A percentile compares a stretch with the other conserved stretches of the same genome.
Conservation (phyloP, 108 stramenopile genomes). For the Cyclotella cryptica region DNA sequence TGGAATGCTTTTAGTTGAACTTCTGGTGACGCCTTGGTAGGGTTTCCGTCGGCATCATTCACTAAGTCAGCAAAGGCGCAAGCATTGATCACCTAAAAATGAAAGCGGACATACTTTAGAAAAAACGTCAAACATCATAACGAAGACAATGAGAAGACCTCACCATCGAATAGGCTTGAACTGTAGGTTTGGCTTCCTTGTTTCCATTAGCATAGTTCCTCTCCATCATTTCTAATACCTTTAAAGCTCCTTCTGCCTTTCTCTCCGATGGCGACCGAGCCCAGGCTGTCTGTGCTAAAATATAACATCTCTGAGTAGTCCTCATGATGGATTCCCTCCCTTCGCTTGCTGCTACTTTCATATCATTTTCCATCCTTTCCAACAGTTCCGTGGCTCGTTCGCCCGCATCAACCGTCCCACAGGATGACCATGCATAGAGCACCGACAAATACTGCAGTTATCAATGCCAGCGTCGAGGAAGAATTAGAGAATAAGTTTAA, state of each 20-base stretch:
- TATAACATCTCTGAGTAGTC: conserved; percentile 60
- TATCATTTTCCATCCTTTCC: conserved; percentile 60
- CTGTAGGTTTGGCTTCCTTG: conserved; percentile 42
- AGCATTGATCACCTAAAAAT: conserved; percentile 59
- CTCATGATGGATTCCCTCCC: conserved; percentile 56
- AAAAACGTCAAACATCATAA: conserved; percentile 1
- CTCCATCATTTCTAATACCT: conserved; percentile 65
- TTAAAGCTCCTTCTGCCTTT: conserved; percentile 66
- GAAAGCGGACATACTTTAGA: background rate
- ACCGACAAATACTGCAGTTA: conserved; percentile 48
- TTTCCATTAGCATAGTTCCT: conserved; percentile 53
- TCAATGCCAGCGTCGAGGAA: background rate
- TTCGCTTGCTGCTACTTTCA: conserved; percentile 32
- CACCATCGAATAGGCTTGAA: conserved; percentile 66
- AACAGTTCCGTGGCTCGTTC: conserved; percentile 59
- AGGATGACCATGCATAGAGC: conserved; percentile 65
- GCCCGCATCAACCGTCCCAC: conserved; percentile 61
- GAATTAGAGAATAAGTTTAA: background rate
- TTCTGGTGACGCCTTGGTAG: conserved; percentile 40
- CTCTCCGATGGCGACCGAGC: conserved; percentile 53
- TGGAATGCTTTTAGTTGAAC: conserved; percentile 60
- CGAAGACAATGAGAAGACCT: conserved; percentile 2
- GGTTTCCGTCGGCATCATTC: conserved; percentile 37
- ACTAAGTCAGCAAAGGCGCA: conserved; percentile 66
- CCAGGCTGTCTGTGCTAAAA: conserved; percentile 62